phyloP scores from a whole-genome alignment of 176 grass and related monocot species.

The Phragmites australis region DNA sequence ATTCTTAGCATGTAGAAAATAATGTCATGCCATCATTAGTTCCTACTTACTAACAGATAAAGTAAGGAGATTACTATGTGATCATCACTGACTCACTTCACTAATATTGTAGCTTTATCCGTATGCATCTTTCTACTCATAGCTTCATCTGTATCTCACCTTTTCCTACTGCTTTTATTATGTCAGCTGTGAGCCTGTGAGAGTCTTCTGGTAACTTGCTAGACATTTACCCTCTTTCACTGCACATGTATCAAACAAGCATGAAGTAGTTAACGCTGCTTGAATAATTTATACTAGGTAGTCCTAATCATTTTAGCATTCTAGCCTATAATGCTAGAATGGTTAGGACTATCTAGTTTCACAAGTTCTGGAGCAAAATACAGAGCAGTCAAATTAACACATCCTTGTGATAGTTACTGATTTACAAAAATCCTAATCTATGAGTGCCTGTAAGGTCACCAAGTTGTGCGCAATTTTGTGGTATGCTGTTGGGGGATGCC shows the following conservation, averaged over 20 bases:
- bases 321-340: background rate
- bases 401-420: background rate
- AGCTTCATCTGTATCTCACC: background rate
- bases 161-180: background rate
- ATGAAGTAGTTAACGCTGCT: background rate
- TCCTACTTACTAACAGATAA: background rate
- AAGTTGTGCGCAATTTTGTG: background rate
- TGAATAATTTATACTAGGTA: background rate
- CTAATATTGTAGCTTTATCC: background rate
- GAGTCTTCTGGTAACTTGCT: slow-evolving; percentile 5
- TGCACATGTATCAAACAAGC: background rate
- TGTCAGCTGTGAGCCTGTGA: background rate
- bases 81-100: background rate
- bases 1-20: background rate
- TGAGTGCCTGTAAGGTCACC: background rate
- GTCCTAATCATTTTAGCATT: background rate
- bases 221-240: background rate
- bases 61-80: background rate
- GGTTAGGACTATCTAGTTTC: background rate
- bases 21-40: background rate
- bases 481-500: background rate
- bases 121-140: background rate
- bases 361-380: slow-evolving; percentile 7
- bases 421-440: background rate
- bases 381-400: background rate